A percentile compares a stretch with the other conserved stretches of the same genome.
Evolutionary conservation across 306 rosid species (phyloP).

Genomic region (Albizia julibrissin): DNA sequence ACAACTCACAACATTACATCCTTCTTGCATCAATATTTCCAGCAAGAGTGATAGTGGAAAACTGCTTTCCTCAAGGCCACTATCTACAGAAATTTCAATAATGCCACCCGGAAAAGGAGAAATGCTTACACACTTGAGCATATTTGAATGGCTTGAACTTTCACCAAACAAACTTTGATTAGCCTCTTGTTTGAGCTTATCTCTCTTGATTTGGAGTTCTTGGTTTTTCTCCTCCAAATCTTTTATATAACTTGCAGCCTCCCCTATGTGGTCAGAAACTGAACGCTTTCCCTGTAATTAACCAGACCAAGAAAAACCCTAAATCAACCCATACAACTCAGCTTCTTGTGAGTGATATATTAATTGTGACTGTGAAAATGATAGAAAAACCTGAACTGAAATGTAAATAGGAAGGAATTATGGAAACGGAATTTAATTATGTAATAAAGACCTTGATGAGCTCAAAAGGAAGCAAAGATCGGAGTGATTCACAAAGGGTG

Average conservation of each 20-base stretch:
- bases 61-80: slow-evolving; percentile 8
- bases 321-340: neutral
- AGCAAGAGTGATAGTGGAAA: slow-evolving; percentile 27
- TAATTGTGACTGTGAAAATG: too few relatives aligned
- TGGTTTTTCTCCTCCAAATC: slow-evolving; percentile 29
- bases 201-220: slow-evolving; percentile 37
- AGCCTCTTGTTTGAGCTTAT: slow-evolving; percentile 21
- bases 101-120: slow-evolving; percentile 24
- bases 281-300: slow-evolving; percentile 45
- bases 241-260: slow-evolving; percentile 37
- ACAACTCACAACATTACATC: slow-evolving; percentile 41
- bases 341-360: neutral
- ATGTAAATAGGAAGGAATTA: neutral
- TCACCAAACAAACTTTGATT: slow-evolving; percentile 19
- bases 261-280: slow-evolving; percentile 37
- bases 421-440: neutral
- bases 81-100: slow-evolving; percentile 31
- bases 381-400: neutral
- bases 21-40: slow-evolving; percentile 37
- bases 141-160: slow-evolving; percentile 4
- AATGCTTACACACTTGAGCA: slow-evolving; percentile 26
- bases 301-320: neutral
- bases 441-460: slow-evolving; percentile 41
- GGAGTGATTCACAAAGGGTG: slow-evolving; percentile 29
- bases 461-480: slow-evolving; percentile 33